Evolutionary conservation across 2,329 filamentous ascomycete genomes (phyloP).

Genomic region (Xylariaceae sp.): DNA sequence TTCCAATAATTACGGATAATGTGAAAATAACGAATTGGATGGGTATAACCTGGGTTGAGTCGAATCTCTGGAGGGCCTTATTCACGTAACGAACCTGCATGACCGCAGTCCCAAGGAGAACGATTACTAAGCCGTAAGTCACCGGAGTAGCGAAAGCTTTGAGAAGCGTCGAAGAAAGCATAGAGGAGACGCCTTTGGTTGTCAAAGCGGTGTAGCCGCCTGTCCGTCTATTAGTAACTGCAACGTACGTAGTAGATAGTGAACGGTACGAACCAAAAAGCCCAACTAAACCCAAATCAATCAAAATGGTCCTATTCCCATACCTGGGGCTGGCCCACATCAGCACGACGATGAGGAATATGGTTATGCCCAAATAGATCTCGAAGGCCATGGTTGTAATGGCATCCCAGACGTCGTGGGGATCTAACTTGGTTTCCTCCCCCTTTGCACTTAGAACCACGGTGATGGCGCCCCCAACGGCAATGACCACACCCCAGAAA

Average conservation of each 20-base stretch:
- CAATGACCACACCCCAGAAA: constrained; percentile 85
- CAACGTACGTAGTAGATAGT: not conserved
- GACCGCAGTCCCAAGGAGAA: constrained; percentile 83
- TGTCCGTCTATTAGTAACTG: constrained; percentile 44
- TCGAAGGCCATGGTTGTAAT: constrained; percentile 91
- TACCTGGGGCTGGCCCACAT: constrained; percentile 85
- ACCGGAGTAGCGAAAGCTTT: constrained; percentile 90
- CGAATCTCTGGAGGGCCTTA: constrained; percentile 84
- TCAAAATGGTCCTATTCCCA: constrained; percentile 84
- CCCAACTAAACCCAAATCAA: constrained; percentile 91
- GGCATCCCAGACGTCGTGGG: constrained; percentile 86
- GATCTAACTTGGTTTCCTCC: constrained; percentile 88
- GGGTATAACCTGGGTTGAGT: constrained; percentile 97
- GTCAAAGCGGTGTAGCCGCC: constrained; percentile 96
- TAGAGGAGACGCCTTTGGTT: constrained; percentile 94
- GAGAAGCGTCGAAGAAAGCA: constrained; percentile 90
- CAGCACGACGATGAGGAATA: constrained; percentile 73
- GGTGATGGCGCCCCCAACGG: constrained; percentile 85
- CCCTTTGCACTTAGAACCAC: constrained; percentile 91
- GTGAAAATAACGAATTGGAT: constrained; percentile 98
- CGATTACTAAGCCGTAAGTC: constrained; percentile 81
- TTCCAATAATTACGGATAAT: constrained; percentile 91
- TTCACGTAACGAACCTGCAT: constrained; percentile 99
- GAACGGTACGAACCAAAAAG: constrained; percentile 71
- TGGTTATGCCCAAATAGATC: constrained; percentile 83